phyloP scores from a whole-genome alignment of 495 filamentous ascomycete genomes.

The Aspergillus wentii region DNA sequence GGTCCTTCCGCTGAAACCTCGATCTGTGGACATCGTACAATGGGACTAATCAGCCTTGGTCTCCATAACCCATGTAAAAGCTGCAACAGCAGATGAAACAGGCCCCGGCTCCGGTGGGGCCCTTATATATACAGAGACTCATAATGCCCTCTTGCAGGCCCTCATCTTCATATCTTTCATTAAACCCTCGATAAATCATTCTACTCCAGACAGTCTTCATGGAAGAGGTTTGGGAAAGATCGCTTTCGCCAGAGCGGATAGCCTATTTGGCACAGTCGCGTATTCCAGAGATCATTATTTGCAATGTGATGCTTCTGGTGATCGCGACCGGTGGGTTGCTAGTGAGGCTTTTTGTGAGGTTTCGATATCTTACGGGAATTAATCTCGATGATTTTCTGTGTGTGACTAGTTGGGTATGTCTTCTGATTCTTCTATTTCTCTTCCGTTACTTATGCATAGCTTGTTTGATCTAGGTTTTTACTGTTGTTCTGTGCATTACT shows the following conservation, averaged over 20 bases:
- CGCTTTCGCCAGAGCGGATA: conserved; percentile 10
- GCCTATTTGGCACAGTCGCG: conserved; percentile 18
- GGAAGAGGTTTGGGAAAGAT: conserved; percentile 8
- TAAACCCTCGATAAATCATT: too few relatives aligned
- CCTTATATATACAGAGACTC: too few relatives aligned
- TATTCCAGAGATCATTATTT: conserved; percentile 14
- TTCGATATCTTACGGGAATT: conserved; percentile 16
- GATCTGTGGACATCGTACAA: too few relatives aligned
- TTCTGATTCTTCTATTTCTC: neutral
- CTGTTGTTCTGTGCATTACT: conserved; percentile 10
- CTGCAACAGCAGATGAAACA: too few relatives aligned
- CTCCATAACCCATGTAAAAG: too few relatives aligned
- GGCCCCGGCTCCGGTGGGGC: too few relatives aligned
- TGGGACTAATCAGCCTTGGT: too few relatives aligned
- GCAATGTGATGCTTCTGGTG: conserved; percentile 13
- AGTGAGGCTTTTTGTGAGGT: conserved; percentile 15
- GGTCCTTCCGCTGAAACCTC: too few relatives aligned
- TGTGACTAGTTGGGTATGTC: conserved; percentile 13
- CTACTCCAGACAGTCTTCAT: conserved; percentile 6
- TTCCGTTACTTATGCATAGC: neutral
- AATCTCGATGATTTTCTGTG: conserved; percentile 16
- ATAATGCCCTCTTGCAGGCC: too few relatives aligned
- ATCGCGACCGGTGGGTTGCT: conserved; percentile 8
- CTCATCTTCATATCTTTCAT: too few relatives aligned
- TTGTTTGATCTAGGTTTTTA: conserved; percentile 12